A percentile compares a stretch with the other conserved stretches of the same genome.
These are phyloP conservation scores for Eimeria acervulina DNA, from an alignment of 169 alveolate genomes.

Conservation along the genomic window DNA sequence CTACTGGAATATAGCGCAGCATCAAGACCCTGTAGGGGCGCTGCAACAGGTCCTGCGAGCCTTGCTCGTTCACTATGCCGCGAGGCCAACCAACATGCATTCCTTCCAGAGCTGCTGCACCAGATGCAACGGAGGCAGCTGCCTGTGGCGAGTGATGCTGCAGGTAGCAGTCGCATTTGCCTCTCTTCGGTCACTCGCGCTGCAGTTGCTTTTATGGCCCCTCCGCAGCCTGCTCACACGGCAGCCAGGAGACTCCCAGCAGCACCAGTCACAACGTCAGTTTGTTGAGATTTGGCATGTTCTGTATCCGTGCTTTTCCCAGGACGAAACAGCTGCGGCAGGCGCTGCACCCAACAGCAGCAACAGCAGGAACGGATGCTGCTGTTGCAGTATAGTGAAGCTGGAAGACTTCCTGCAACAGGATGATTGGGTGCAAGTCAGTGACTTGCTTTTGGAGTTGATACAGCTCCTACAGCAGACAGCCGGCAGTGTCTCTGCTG, in stretches of 20 bases:
- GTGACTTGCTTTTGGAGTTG: constrained; percentile 72
- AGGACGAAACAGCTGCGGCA: neutral
- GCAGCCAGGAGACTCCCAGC: constrained; percentile 3
- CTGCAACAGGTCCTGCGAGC: constrained; percentile 47
- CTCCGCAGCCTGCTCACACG: constrained; percentile 51
- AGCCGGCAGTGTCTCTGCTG: constrained; percentile 23
- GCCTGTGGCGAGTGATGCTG: constrained; percentile 70
- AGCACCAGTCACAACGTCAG: constrained; percentile 30
- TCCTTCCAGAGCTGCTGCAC: neutral
- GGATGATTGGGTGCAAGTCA: constrained; percentile 64
- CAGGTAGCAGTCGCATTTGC: constrained; percentile 47
- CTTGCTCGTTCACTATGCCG: constrained; percentile 24
- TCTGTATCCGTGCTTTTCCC: neutral
- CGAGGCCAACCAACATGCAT: neutral
- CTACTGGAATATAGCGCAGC: constrained; percentile 53
- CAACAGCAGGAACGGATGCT: constrained; percentile 55
- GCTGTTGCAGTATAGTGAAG: constrained; percentile 18
- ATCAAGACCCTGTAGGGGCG: constrained; percentile 60
- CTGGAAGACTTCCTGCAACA: constrained; percentile 24
- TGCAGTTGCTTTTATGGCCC: constrained; percentile 31
- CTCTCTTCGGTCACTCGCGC: constrained; percentile 47
- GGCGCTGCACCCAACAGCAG: neutral
- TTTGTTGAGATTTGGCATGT: neutral
- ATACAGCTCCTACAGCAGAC: constrained; percentile 68
- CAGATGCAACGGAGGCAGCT: constrained; percentile 14